Percentiles rank a stretch among this genome's conserved stretches.
Evolutionary conservation across 163 green algal species (phyloP).

Genomic region (Chlamydomonas reinhardtii): DNA sequence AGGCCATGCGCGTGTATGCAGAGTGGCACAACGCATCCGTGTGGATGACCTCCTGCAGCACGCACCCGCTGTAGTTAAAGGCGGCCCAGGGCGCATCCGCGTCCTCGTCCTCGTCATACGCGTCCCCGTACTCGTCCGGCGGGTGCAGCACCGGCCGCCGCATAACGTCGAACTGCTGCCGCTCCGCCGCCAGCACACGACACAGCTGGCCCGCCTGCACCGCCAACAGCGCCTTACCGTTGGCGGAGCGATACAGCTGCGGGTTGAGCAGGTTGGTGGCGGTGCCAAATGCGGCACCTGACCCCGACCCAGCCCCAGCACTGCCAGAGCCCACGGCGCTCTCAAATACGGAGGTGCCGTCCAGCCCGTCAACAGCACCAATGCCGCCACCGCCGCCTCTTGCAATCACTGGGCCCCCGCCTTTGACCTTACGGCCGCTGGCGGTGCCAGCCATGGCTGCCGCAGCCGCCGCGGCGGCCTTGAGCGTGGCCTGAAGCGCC

Average conservation of each 20-base stretch:
- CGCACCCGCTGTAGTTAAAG: not conserved
- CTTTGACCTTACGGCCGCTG: too few species aligned
- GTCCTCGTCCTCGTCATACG: not conserved
- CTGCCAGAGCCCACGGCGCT: too few species aligned
- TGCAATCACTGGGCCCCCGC: too few species aligned
- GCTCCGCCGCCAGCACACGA: slow-evolving; percentile 22
- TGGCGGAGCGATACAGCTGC: slow-evolving; percentile 11
- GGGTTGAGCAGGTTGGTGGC: not conserved
- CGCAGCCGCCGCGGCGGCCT: too few species aligned
- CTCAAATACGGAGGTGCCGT: too few species aligned
- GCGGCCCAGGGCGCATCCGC: not conserved
- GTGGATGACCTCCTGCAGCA: too few species aligned
- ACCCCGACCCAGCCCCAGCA: not conserved
- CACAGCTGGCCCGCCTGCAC: slow-evolving; percentile 26
- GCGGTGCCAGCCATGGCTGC: too few species aligned
- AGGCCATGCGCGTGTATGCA: too few species aligned
- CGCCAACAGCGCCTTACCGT: slow-evolving; percentile 27
- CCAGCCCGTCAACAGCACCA: too few species aligned
- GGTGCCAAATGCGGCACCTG: not conserved
- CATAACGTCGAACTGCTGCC: not conserved
- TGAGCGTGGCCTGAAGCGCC: too few species aligned
- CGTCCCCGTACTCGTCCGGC: not conserved
- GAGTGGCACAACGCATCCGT: too few species aligned
- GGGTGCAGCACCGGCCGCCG: slow-evolving; percentile 1
- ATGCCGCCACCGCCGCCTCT: too few species aligned